phyloP scores from a whole-genome alignment of 176 grass and related monocot species.

The Carex littledalei region DNA sequence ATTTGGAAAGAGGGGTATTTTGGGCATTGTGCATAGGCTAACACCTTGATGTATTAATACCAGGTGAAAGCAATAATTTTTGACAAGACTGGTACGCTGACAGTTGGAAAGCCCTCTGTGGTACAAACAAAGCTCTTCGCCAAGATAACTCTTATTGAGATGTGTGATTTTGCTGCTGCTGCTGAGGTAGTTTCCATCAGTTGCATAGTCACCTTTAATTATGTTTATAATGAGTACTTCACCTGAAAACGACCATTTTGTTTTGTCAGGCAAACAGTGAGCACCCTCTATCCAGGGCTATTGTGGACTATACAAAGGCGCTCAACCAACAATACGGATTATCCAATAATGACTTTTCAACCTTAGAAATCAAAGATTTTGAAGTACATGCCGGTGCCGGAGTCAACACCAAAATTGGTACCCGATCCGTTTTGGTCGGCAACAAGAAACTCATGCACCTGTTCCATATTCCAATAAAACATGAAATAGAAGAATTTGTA shows the following conservation, averaged over 20 bases:
- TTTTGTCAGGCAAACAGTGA: slow-evolving; percentile 72
- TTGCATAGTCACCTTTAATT: background rate
- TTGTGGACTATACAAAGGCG: slow-evolving; percentile 72
- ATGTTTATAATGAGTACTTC: background rate
- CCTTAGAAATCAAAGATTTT: slow-evolving; percentile 68
- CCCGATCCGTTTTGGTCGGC: slow-evolving; percentile 70
- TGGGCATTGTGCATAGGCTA: background rate
- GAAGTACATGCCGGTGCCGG: slow-evolving; percentile 83
- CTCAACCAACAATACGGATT: slow-evolving; percentile 71
- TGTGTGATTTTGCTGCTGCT: slow-evolving; percentile 79
- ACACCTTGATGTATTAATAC: background rate
- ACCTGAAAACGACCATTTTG: background rate
- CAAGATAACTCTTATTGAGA: slow-evolving; percentile 58
- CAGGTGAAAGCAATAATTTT: slow-evolving; percentile 90
- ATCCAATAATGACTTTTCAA: slow-evolving; percentile 36
- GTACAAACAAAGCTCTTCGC: slow-evolving; percentile 84
- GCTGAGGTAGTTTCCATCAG: slow-evolving; percentile 54
- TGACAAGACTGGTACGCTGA: slow-evolving; percentile 98
- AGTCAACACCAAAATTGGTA: slow-evolving; percentile 64
- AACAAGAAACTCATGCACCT: slow-evolving; percentile 88
- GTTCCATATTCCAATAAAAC: slow-evolving; percentile 44
- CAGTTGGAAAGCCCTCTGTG: slow-evolving; percentile 83
- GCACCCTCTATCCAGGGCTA: slow-evolving; percentile 89
- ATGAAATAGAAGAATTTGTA: slow-evolving; percentile 61
- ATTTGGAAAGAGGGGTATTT: background rate